These are phyloP conservation scores for Singerocomus inundabilis DNA, from an alignment of 1,284 basidiomycete species.

Conservation along the genomic window DNA sequence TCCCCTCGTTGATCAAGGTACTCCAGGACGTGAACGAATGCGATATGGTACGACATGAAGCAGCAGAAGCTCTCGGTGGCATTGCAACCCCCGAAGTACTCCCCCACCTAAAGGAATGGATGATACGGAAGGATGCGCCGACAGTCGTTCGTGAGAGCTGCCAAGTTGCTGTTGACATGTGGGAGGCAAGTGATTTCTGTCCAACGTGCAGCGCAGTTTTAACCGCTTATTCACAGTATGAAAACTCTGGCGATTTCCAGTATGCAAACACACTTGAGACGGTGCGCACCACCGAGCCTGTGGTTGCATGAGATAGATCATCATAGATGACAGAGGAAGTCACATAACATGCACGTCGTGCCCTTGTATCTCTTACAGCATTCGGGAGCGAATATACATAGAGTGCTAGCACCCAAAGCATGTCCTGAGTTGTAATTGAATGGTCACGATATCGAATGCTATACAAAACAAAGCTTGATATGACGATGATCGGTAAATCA, in stretches of 20 bases:
- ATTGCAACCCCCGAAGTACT: constrained; percentile 93
- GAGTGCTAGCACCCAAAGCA: neutral
- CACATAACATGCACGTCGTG: neutral
- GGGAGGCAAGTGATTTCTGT: constrained; percentile 61
- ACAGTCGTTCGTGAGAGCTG: constrained; percentile 94
- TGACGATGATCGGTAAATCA: neutral
- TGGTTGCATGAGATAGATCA: constrained; percentile 16
- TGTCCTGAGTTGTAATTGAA: neutral
- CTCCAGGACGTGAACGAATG: constrained; percentile 75
- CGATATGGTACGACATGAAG: constrained; percentile 99
- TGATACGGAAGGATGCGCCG: constrained; percentile 74
- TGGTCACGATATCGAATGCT: neutral
- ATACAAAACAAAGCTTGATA: neutral
- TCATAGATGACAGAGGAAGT: neutral
- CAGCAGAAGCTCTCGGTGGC: constrained; percentile 95
- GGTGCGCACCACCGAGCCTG: constrained; percentile 7
- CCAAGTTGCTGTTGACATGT: constrained; percentile 96
- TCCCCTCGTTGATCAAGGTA: constrained; percentile 82
- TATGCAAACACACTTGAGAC: constrained; percentile 60
- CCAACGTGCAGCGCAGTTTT: neutral
- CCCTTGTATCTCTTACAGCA: neutral
- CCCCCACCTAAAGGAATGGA: constrained; percentile 85
- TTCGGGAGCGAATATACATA: neutral
- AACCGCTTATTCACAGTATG: constrained; percentile 55
- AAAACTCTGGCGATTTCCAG: constrained; percentile 89